Evolutionary conservation across 2,329 filamentous ascomycete species (phyloP), one percentile per base, ranked within the genome.

Genomic region (Fusarium buharicum): DNA sequence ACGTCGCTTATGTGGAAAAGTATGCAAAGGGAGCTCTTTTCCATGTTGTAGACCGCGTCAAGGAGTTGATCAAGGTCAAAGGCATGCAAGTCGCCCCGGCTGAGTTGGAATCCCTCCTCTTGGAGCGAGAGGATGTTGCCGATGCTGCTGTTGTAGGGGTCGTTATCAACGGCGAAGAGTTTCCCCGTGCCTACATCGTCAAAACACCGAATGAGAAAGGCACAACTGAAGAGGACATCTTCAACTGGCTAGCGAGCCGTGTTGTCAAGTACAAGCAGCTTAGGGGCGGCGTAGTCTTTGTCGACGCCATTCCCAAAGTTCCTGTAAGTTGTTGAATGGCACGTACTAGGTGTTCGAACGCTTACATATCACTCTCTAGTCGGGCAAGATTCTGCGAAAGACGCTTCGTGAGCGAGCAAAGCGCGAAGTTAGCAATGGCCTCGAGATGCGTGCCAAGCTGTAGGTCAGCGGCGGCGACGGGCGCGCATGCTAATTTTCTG

Each of bases 21-120:
- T 85, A 87, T 66, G 80, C 82, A 56, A 69, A 76, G 0, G 82
- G 83, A 13, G 78, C 74, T 1, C 73, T 78, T 45, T 79, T 82
- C 64, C 84, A 85, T 74, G 90, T 97, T 55, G 89, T 93, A 28
- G 91, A 94, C 74, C 84, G 91, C 34, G 85, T 86, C 49, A 77
- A 94, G 82, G 84, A 87, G 73, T 78, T 87, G 51, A 86, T 87
- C 76, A 86, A 87, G 73, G 83, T 86, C 44, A 84, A 84, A 65
- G 84, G 83, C 9, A 80, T 82, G 66, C 84, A 87, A 68, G 84
- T 87, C 6, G 84, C 84, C 2, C 84, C 84, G 0, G 84, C 84
- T 3, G 84, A 84, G 56, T 69, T 77, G 5, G 75, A 77, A 58
- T 74, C 74, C 8, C 67, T 77, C 27, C 70, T 77, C 13, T 68